Conservation (phyloP, 1,284 basidiomycete species). For the Melampsora americana region DNA sequence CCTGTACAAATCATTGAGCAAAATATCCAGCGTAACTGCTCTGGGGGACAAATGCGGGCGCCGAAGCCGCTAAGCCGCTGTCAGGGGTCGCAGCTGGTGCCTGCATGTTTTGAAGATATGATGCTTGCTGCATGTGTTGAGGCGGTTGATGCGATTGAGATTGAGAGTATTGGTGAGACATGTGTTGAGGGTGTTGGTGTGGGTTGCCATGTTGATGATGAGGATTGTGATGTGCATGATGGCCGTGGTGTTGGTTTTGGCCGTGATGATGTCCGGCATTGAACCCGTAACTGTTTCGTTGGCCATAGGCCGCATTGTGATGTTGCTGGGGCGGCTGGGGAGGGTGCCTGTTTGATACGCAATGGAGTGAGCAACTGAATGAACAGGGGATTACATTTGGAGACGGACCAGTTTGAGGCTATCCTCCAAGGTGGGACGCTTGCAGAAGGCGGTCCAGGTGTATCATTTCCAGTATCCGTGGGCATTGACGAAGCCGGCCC, state of each 20-base stretch:
- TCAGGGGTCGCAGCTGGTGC: constrained; percentile 13
- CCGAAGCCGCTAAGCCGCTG: constrained; percentile 14
- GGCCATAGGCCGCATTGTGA: constrained; percentile 30
- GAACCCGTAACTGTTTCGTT: constrained; percentile 29
- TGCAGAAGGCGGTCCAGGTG: constrained; percentile 12
- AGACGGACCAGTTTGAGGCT: constrained; percentile 38
- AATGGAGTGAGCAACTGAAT: constrained; percentile 6
- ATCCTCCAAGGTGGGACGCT: constrained; percentile 37
- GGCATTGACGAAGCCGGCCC: constrained; percentile 35
- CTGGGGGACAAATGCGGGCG: constrained; percentile 38
- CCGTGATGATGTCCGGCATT: constrained; percentile 30
- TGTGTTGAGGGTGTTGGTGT: constrained; percentile 34
- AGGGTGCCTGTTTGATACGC: constrained; percentile 27
- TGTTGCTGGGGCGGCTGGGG: constrained; percentile 40
- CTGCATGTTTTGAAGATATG: constrained; percentile 8
- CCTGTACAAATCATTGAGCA: constrained; percentile 25
- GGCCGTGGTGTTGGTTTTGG: constrained; percentile 30
- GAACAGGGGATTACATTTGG: background rate
- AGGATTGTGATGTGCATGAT: constrained; percentile 31
- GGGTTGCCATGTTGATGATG: constrained; percentile 20
- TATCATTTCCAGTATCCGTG: constrained; percentile 21
- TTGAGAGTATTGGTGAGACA: too few species aligned
- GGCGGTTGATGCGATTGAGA: constrained; percentile 19
- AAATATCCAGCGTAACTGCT: constrained; percentile 37
- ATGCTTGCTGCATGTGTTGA: constrained; percentile 28